Base-by-base conservation (phyloP, 768 basidiomycete genomes). In the Dendrothele bispora region DNA sequence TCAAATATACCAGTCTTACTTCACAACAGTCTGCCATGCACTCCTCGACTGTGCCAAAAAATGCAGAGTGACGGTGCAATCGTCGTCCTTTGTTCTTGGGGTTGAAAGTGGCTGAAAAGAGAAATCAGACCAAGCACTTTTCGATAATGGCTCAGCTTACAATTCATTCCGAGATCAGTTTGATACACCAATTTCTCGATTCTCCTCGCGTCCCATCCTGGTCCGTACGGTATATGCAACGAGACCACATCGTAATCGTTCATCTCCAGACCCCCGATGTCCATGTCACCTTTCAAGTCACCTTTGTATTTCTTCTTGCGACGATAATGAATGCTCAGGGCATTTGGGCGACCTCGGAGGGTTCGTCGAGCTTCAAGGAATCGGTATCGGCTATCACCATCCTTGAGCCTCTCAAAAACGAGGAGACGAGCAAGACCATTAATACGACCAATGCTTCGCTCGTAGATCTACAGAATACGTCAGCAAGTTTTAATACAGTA, bases 21-120 rank as follows among this genome's bases (percentile, higher is more conserved):
- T 80, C 80, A 60, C 82, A 84, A 52, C 81, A 83, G 44, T 84
- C 83, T 50, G 78, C 80, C 17, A 83, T 45, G 39, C 77, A 77
- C 49, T 85, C 81, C 43, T 70, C 55, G 57, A 79, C 72, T 0
- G 72, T 79, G 5, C 83, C 82, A 50, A 83, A 83, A 62, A 81
- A 84, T 1, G 81, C 81, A 7, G 79, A 75, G 52, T 85, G 82
- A 25, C 81, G 79, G 66, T 85, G 82, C 3, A 85, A 70, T 3
- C 74, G 67, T 11, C 81, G 69, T 10, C 69, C 73, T 52, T 82
- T 78, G 62, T 84, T 83, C 66, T 80, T 82, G 2, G 80, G 80
- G 47, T 83, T 83, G 60, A 74, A 84, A 2, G 79, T 77, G 3
- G 80, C 79, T 81, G 51, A 1, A 59, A 36, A 42, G 29, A 22